Base-by-base conservation (phyloP, 2,329 filamentous ascomycete species). In the Exophiala oligosperma region DNA sequence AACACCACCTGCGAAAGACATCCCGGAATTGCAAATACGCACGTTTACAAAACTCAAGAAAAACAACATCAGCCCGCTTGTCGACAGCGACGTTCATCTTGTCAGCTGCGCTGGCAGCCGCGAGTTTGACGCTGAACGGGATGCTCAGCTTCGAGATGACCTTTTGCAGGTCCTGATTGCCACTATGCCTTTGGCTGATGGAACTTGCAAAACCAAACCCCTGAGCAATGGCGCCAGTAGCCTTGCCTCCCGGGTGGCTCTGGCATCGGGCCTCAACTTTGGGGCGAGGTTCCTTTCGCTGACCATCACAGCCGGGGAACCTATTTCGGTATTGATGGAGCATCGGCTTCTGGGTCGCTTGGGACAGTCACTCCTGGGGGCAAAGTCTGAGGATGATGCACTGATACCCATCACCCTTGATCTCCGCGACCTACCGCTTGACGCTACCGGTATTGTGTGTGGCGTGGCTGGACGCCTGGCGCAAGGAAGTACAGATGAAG, bases 371-470 rank as follows among this genome's bases (percentile, higher is more conserved):
- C 77, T 97, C 1, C 84, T 96, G 0, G 92, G 91, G 11, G 83
- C 87, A 60, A 90, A 84, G 44, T 56, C 52, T 14, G 52, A 51
- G 17, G 74, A 76, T 48, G 86, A 86, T 64, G 85, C 84, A 58
- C 80, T 92, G 35, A 85, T 95, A 1, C 92, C 94, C 1, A 94
- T 99, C 66, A 93, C 92, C 58, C 81, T 99, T 2, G 91, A 97
- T 67, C 81, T 99, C 26, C 85, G 84, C 21, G 85, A 85, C 43
- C 77, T 97, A 41, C 90, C 93, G 0, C 81, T 93, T 43, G 91
- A 96, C 72, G 92, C 91, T 6, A 96, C 92, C 0, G 93, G 93
- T 23, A 97, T 99, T 57, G 91, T 99, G 2, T 97, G 92, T 66
- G 93, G 94, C 28, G 91, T 99, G 1, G 92, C 93, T 0, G 91